Evolutionary conservation across 2,329 filamentous ascomycete genomes (phyloP).

Genomic region (Aspergillus sp.): DNA sequence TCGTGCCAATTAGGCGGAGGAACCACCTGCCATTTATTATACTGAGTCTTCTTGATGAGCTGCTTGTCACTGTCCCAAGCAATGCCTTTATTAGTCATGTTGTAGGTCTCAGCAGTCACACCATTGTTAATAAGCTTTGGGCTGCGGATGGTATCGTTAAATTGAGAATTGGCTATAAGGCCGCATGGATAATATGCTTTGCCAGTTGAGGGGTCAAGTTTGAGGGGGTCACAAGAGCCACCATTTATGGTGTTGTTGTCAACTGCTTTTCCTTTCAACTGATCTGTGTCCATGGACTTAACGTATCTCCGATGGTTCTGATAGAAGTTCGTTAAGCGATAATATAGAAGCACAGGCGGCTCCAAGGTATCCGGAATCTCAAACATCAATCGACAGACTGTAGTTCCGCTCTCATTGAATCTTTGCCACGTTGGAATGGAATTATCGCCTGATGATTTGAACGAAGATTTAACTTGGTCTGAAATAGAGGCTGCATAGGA

Average conservation of each 20-base stretch:
- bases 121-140: slow-evolving; percentile 61
- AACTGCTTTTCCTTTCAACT: slow-evolving; percentile 74
- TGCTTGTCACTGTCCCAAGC: slow-evolving; percentile 83
- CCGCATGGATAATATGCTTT: slow-evolving; percentile 92
- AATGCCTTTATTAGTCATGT: slow-evolving; percentile 76
- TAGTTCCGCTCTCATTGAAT: slow-evolving; percentile 39
- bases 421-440: slow-evolving; percentile 36
- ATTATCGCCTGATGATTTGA: slow-evolving; percentile 60
- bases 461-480: slow-evolving; percentile 65
- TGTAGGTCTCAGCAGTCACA: slow-evolving; percentile 61
- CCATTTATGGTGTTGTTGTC: slow-evolving; percentile 61
- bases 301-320: slow-evolving; percentile 98
- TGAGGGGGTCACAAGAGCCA: slow-evolving; percentile 76
- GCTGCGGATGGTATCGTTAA: slow-evolving; percentile 84
- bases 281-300: slow-evolving; percentile 78
- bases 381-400: slow-evolving; percentile 74
- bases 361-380: slow-evolving; percentile 75
- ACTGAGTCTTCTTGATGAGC: slow-evolving; percentile 72
- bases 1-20: slow-evolving; percentile 85
- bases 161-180: slow-evolving; percentile 92
- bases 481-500: slow-evolving; percentile 53
- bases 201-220: slow-evolving; percentile 50
- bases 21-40: slow-evolving; percentile 65
- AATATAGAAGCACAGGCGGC: slow-evolving; percentile 88
- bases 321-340: slow-evolving; percentile 96